Base-by-base conservation (phyloP, 345 rosid genomes). In the Ricinus communis region DNA sequence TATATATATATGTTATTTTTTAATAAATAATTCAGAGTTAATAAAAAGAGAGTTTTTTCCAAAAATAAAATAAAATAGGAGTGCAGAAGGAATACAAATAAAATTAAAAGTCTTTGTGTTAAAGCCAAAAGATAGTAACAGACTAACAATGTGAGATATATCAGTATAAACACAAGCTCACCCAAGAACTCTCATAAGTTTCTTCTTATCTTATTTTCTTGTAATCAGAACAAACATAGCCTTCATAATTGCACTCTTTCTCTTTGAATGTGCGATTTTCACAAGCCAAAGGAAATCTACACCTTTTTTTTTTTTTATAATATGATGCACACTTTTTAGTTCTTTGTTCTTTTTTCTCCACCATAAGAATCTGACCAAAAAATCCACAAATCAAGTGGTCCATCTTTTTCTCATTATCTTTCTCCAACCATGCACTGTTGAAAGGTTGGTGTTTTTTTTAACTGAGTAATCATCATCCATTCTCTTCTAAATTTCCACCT, bases 231-330 rank as follows among this genome's bases (percentile, higher is more conserved):
- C 5, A 9, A 7, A 1, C 68, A 51, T 24, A 19, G 33, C n/a
- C n/a, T n/a, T n/a, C n/a, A n/a, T n/a, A n/a, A n/a, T n/a, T n/a
- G n/a, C n/a, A n/a, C n/a, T n/a, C n/a, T n/a, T n/a, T n/a, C n/a
- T n/a, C n/a, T 27, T 49, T 24, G 12, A 8, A 45, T 0, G 16
- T 61, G 24, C 2, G 8, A 45, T 43, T 61, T 73, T 75, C 80
- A n/a, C 71, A 53, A 79, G 21, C 70, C 65, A 36, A 19, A 65
- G 27, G 61, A 69, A 80, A 76, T 78, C 77, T 38, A 14, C 36
- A 8, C 50, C 27, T 43, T 58, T 66, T 62, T 27, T n/a, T n/a
- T n/a, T n/a, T n/a, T n/a, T n/a, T n/a, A n/a, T n/a, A n/a, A n/a
- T n/a, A n/a, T n/a, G n/a, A 30, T 14, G 62, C 76, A 12, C 3